phyloP scores from a whole-genome alignment of 805 yeast species.

The Zygoascus tannicola region DNA sequence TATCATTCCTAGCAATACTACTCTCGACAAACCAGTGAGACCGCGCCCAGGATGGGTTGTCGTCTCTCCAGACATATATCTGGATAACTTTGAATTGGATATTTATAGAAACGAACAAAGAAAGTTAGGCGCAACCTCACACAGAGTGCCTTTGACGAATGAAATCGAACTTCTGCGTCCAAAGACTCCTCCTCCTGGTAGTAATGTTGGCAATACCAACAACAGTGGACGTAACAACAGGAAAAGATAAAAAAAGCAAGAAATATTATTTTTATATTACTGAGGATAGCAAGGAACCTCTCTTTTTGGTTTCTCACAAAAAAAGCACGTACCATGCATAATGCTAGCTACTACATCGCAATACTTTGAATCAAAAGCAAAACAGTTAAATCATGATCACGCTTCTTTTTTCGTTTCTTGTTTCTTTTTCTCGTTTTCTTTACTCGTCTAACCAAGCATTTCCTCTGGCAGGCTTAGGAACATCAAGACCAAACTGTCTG shows the following conservation, averaged over 20 bases:
- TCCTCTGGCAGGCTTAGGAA: constrained; percentile 28
- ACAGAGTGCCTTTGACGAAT: constrained; percentile 52
- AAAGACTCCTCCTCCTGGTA: constrained; percentile 50
- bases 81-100: constrained; percentile 55
- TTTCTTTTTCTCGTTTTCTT: neutral
- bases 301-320: no score
- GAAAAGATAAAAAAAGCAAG: neutral
- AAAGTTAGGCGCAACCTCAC: constrained; percentile 31
- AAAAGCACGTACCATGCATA: no score
- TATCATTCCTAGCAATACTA: constrained; percentile 62
- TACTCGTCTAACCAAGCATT: constrained; percentile 24
- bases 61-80: constrained; percentile 70
- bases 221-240: no score
- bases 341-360: no score
- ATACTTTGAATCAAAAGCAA: no score
- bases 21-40: constrained; percentile 52
- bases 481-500: constrained; percentile 58
- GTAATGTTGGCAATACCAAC: constrained; percentile 1
- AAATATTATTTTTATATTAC: neutral
- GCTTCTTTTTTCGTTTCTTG: neutral
- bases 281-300: no score
- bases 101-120: constrained; percentile 25
- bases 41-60: constrained; percentile 87
- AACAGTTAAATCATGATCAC: no score
- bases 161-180: constrained; percentile 81